Evolutionary conservation across 148 eudicot species (phyloP), one percentile per base, ranked within the genome.

Genomic region (Spergularia bocconei): DNA sequence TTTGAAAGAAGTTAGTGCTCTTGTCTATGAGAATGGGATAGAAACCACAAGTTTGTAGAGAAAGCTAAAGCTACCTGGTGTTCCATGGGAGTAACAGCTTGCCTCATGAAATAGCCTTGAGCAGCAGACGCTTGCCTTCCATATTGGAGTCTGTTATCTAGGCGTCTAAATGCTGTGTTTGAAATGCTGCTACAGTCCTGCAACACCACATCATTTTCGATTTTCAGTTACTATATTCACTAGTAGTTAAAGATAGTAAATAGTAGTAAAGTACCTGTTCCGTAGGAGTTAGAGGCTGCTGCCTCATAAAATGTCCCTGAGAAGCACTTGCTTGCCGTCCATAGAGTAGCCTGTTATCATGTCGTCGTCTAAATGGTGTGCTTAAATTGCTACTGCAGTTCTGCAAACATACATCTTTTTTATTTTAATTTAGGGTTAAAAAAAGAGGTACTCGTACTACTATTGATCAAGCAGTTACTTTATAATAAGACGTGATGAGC

Each of bases 81-180:
- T 61, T 90, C 81, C 5, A 19, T 64, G 55, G 90, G 79, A 63
- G 4, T 65, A 7, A 62, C 39, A 36, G 86, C 81, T 77, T 82
- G 97, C 80, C 88, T 87, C 97, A 92, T 92, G 79, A 78, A 88
- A 72, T 74, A 69, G 71, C 85, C 90, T 83, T 89, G 97, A 56
- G 85, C 76, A 69, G 79, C 67, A 15, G 91, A 85, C 16, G 87
- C 85, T 85, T 92, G 97, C 57, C 94, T 81, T 59, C 90, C 94
- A 78, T 79, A 92, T 13, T 55, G 39, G 71, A 81, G 50, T 67
- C 82, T 80, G 77, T 80, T 90, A 78, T 92, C 97, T 7, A 70
- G 80, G 72, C 97, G 88, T 78, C 78, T 82, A 47, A 86, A 80
- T 75, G 82, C 73, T 69, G 91, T 78, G 79, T 80, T 80, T 66